phyloP scores from a whole-genome alignment of 768 basidiomycete species.

The Auriscalpium vulgare region DNA sequence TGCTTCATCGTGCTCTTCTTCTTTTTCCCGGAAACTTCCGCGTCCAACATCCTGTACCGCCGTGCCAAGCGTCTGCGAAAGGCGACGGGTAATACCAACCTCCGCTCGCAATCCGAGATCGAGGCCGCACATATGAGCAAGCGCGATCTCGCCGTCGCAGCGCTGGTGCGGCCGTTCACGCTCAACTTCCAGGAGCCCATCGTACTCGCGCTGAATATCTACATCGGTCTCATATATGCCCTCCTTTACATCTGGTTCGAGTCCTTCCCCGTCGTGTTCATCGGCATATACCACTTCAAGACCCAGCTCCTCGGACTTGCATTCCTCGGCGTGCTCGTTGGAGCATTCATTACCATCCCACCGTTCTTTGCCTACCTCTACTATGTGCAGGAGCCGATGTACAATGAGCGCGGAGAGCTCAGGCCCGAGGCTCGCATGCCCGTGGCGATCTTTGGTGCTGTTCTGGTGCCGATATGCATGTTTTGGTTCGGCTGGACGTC shows the following conservation, averaged over 20 bases:
- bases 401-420: not conserved
- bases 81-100: conserved; percentile 22
- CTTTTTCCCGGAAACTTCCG: conserved; percentile 26
- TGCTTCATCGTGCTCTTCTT: conserved; percentile 21
- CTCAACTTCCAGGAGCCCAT: conserved; percentile 25
- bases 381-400: not conserved
- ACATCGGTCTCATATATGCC: conserved; percentile 25
- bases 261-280: conserved; percentile 17
- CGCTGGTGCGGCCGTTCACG: conserved; percentile 24
- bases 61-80: conserved; percentile 25
- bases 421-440: conserved; percentile 23
- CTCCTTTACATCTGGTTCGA: conserved; percentile 26
- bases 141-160: conserved; percentile 15
- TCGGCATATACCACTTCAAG: conserved; percentile 24
- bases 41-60: conserved; percentile 24
- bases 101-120: conserved; percentile 22
- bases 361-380: not conserved
- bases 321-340: conserved; percentile 15
- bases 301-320: conserved; percentile 21
- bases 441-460: conserved; percentile 23
- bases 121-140: conserved; percentile 16
- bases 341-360: not conserved
- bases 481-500: conserved; percentile 26
- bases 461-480: conserved; percentile 24
- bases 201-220: conserved; percentile 24